Base-by-base conservation (phyloP, 495 filamentous ascomycete species). In the Astrothelium macrocarpum region DNA sequence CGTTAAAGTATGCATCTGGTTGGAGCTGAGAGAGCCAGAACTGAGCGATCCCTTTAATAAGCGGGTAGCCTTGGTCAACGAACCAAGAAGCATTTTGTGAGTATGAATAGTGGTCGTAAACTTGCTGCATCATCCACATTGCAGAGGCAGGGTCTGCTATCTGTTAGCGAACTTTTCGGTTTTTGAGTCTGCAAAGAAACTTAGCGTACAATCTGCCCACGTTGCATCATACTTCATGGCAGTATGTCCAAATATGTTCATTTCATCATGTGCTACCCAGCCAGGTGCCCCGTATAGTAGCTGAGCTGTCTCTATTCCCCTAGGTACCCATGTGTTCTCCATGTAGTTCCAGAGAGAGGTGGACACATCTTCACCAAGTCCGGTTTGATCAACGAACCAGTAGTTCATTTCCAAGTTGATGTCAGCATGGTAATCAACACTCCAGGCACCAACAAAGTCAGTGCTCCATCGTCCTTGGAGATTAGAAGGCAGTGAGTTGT, bases 351-450 rank as follows among this genome's bases (percentile, higher is more conserved):
- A 81, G 0, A 78, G 66, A 9, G 76, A 67, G 23, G 71, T 65
- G 25, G 73, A 71, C 18, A 70, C 39, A 23, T 23, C 34, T 65
- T 3, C 64, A 60, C 42, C 77, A 0, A 80, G 70, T 0, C 78
- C 74, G 2, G 76, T 75, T 46, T 73, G 68, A 39, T 78, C 72
- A 1, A 70, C 76, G 0, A 65, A 70, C 78, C 78, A 82, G 66
- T 77, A 67, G 59, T 80, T 80, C 80, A 83, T 83, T 65, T 82
- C 79, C 10, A 83, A 60, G 60, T 82, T 82, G 53, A 82, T 81
- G 39, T 82, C 78, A 36, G 74, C 72, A 59, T 81, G 78, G 62
- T 82, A 82, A 62, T 82, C 79, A 4, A 72, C 74, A 56, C 77
- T 70, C 80, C 80, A 83, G 5, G 73, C 68, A 32, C 68, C 70